phyloP scores from a whole-genome alignment of 495 filamentous ascomycete species.

The Penicillium goetzii region DNA sequence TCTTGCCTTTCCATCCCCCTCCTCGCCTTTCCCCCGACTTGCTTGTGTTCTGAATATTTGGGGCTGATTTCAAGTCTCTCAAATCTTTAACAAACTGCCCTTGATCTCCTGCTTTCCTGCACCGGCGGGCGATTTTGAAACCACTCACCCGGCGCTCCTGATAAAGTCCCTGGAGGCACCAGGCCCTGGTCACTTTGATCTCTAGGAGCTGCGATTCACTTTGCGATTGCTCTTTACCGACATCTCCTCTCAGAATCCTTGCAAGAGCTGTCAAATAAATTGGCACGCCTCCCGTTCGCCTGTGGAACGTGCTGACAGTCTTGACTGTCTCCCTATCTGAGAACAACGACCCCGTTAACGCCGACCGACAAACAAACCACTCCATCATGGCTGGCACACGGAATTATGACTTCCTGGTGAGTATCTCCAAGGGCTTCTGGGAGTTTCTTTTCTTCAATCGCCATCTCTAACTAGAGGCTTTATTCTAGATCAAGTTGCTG shows the following conservation, averaged over 20 bases:
- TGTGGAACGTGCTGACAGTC: slow-evolving; percentile 2
- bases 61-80: neutral
- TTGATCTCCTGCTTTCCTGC: slow-evolving; percentile 5
- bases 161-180: slow-evolving; percentile 27
- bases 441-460: too few relatives aligned
- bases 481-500: slow-evolving; percentile 88
- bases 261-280: neutral
- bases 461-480: neutral
- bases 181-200: slow-evolving; percentile 17
- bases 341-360: slow-evolving; percentile 4
- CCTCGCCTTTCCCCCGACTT: slow-evolving; percentile 5
- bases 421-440: slow-evolving; percentile 23
- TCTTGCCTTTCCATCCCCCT: slow-evolving; percentile 15
- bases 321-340: slow-evolving; percentile 27
- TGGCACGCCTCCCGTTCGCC: neutral
- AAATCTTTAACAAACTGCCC: neutral
- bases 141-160: slow-evolving; percentile 26
- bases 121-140: slow-evolving; percentile 5
- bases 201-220: slow-evolving; percentile 23
- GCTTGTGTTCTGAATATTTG: slow-evolving; percentile 1
- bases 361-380: slow-evolving; percentile 16
- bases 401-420: slow-evolving; percentile 98
- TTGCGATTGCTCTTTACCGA: neutral
- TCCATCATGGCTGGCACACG: slow-evolving; percentile 85
- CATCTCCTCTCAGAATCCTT: neutral